A percentile compares a stretch with the other conserved stretches of the same genome.
Evolutionary conservation across 1,284 basidiomycete species (phyloP).

Genomic region (Irpex lacteus): DNA sequence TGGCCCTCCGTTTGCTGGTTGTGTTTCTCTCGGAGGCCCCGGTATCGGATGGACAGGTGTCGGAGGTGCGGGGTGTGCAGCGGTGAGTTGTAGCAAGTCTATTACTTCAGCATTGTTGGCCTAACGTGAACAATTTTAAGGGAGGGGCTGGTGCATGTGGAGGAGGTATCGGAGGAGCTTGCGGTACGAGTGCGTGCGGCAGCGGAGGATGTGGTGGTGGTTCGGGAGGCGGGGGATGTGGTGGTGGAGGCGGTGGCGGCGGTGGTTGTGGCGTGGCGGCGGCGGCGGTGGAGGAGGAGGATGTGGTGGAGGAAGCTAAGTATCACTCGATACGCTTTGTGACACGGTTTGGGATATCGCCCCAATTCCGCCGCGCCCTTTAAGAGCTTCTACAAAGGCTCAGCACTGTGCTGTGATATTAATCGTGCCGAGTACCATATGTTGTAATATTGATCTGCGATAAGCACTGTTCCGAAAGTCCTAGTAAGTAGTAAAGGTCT

Average conservation of each 20-base stretch:
- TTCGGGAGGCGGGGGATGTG: conserved; percentile 5
- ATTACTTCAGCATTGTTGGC: not conserved
- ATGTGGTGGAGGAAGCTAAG: not conserved
- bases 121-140: not conserved
- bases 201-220: conserved; percentile 9
- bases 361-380: too few relatives aligned
- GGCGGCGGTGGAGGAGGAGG: not conserved
- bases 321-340: too few relatives aligned
- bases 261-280: conserved; percentile 3
- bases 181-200: conserved; percentile 12
- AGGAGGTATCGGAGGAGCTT: conserved; percentile 9
- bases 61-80: not conserved
- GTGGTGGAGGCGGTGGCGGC: conserved; percentile 12
- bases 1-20: conserved; percentile 9
- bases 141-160: conserved; percentile 9
- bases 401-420: too few relatives aligned
- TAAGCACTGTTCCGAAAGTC: too few relatives aligned
- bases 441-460: too few relatives aligned
- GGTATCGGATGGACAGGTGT: not conserved
- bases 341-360: too few relatives aligned
- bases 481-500: too few relatives aligned
- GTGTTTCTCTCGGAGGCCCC: conserved; percentile 11
- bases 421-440: too few relatives aligned
- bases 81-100: conserved; percentile 2
- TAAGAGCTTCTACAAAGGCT: too few relatives aligned